These are phyloP conservation scores for Vinca minor DNA, from an alignment of 257 asterid species.

Conservation along the genomic window DNA sequence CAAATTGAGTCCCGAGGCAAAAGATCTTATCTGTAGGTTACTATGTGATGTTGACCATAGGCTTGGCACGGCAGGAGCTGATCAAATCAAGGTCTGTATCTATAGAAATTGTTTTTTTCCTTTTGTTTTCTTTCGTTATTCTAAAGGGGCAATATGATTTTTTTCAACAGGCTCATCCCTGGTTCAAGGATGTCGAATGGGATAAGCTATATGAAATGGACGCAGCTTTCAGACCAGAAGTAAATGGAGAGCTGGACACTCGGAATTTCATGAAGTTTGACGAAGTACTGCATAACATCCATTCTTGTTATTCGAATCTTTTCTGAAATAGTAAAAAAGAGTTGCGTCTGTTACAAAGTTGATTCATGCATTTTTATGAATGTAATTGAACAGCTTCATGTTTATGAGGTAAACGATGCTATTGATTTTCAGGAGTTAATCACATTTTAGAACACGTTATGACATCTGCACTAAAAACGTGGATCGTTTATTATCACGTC, in stretches of 20 bases:
- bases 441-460: too few species aligned
- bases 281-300: constrained; percentile 45
- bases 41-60: constrained; percentile 94
- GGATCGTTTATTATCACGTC: too few species aligned
- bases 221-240: constrained; percentile 89
- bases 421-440: too few species aligned
- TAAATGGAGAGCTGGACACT: constrained; percentile 93
- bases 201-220: constrained; percentile 90
- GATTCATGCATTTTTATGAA: background rate
- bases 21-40: constrained; percentile 77
- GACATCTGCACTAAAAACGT: too few species aligned
- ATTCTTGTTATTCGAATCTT: background rate
- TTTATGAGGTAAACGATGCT: too few species aligned
- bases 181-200: constrained; percentile 85
- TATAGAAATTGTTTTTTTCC: constrained; percentile 4
- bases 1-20: constrained; percentile 66
- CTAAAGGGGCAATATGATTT: constrained; percentile 12
- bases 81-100: constrained; percentile 63
- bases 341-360: background rate
- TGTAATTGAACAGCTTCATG: too few species aligned
- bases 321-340: background rate
- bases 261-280: constrained; percentile 94
- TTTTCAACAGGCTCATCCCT: constrained; percentile 79
- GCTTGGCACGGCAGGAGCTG: constrained; percentile 87
- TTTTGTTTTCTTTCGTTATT: constrained; percentile 6